A percentile compares a stretch with the other conserved stretches of the same genome.
Conservation (phyloP, 2,329 filamentous ascomycete genomes). For the Aspergillus japonicus region DNA sequence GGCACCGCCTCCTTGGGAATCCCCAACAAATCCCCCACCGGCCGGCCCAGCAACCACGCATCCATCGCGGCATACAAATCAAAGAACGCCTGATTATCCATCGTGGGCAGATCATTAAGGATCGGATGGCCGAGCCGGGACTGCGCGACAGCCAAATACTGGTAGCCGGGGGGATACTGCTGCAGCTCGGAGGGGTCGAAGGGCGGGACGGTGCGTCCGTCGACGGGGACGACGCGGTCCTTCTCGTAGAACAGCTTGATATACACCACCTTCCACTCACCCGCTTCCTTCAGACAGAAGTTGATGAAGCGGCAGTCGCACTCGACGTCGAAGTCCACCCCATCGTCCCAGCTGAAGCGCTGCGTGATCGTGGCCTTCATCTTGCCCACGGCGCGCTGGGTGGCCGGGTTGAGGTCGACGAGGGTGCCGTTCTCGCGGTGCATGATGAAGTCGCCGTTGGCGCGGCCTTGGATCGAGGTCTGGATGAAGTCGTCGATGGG, state of each 20-base stretch:
- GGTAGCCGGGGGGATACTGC: neutral
- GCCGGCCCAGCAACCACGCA: neutral
- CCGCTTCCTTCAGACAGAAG: neutral
- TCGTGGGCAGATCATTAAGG: neutral
- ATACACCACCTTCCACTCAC: neutral
- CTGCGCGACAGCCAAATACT: conserved; percentile 2
- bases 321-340: conserved; percentile 1
- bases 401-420: conserved; percentile 1
- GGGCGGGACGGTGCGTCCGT: neutral
- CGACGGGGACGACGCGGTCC: neutral
- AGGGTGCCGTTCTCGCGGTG: conserved; percentile 4
- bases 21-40: neutral
- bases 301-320: conserved; percentile 6
- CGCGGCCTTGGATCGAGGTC: neutral
- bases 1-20: neutral
- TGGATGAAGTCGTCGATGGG: neutral
- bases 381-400: neutral
- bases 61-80: neutral
- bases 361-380: conserved; percentile 7
- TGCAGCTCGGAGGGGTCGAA: neutral
- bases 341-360: neutral
- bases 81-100: neutral
- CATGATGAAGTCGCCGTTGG: conserved; percentile 3
- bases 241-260: conserved; percentile 5
- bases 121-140: neutral